Percentiles rank a stretch among this genome's conserved stretches.
Conservation (phyloP, 768 basidiomycete genomes). For the Mycena pura region DNA sequence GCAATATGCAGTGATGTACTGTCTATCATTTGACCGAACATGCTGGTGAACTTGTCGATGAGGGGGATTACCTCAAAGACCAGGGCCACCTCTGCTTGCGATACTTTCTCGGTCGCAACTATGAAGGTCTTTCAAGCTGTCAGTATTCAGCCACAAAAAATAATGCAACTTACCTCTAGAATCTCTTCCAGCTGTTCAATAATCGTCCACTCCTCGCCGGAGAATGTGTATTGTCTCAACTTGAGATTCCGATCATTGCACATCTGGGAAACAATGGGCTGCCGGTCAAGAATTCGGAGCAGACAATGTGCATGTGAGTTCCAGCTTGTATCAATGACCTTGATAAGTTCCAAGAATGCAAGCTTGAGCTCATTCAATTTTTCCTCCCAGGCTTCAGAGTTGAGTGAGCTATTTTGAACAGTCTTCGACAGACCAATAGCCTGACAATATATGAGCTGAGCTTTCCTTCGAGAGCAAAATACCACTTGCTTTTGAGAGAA, state of each 20-base stretch:
- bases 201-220: not conserved
- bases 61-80: slow-evolving; percentile 9
- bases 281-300: not conserved
- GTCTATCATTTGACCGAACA: slow-evolving; percentile 8
- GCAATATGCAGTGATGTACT: not conserved
- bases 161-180: too few relatives aligned
- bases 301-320: not conserved
- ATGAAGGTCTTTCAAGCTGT: slow-evolving; percentile 6
- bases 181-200: slow-evolving; percentile 6
- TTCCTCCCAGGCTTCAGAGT: not conserved
- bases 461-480: too few relatives aligned
- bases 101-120: slow-evolving; percentile 9
- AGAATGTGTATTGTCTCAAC: not conserved
- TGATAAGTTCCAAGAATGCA: not conserved
- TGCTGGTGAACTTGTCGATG: slow-evolving; percentile 8
- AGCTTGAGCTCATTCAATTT: not conserved
- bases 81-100: slow-evolving; percentile 2
- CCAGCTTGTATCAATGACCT: not conserved
- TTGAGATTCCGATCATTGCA: not conserved
- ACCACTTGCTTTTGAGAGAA: too few relatives aligned
- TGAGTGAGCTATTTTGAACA: not conserved
- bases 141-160: not conserved
- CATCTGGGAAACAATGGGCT: not conserved
- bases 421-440: not conserved
- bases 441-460: not conserved